Percentiles rank a stretch among this genome's conserved stretches.
These are phyloP conservation scores for Monosporascus sp. DNA, from an alignment of 2,329 filamentous ascomycete species.

Conservation along the genomic window DNA sequence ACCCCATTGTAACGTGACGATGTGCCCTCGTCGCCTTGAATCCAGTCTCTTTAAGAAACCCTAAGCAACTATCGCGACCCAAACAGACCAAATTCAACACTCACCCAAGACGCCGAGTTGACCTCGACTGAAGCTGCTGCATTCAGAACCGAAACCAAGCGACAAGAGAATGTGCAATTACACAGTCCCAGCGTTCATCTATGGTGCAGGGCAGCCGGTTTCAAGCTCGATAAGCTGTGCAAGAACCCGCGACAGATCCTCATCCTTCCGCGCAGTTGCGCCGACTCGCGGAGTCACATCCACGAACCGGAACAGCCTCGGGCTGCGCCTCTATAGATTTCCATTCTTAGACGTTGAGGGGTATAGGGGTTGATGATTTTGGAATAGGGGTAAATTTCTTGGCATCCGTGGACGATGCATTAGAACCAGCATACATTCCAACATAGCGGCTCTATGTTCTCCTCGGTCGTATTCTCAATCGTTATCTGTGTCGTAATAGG, in stretches of 20 bases:
- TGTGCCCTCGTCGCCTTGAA: neutral
- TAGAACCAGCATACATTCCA: neutral
- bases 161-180: constrained; percentile 12
- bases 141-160: neutral
- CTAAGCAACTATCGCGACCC: neutral
- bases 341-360: neutral
- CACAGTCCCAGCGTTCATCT: constrained; percentile 12
- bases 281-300: constrained; percentile 12
- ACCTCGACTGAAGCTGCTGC: neutral
- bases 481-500: neutral
- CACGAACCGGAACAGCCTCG: constrained; percentile 11
- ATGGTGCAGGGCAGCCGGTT: constrained; percentile 10
- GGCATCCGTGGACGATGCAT: too few species aligned
- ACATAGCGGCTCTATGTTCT: neutral
- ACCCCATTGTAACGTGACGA: neutral
- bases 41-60: neutral
- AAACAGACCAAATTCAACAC: neutral
- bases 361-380: neutral
- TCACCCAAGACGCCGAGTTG: neutral
- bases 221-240: constrained; percentile 8
- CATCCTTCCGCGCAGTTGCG: constrained; percentile 14
- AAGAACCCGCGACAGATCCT: constrained; percentile 11
- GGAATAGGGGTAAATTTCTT: neutral
- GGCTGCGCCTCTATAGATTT: neutral
- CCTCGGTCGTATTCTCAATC: neutral